These are phyloP conservation scores for Dryadomyces sulphureus DNA, from an alignment of 2,329 filamentous ascomycete species.

Conservation along the genomic window DNA sequence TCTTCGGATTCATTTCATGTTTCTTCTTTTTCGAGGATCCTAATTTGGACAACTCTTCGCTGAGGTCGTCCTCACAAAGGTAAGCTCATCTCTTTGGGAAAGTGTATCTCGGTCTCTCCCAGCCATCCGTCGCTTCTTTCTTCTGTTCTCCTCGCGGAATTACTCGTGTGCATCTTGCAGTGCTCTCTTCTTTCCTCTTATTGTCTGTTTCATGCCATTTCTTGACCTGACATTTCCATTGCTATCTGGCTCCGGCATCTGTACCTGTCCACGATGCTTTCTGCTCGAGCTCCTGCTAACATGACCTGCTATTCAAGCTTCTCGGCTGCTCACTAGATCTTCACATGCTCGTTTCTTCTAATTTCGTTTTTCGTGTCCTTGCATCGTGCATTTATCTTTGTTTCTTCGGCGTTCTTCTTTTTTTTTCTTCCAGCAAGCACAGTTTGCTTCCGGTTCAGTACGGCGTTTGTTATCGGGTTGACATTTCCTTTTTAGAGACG, in stretches of 20 bases:
- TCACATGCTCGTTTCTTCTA: background rate
- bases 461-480: background rate
- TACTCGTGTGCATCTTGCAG: too few relatives aligned
- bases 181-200: too few relatives aligned
- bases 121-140: background rate
- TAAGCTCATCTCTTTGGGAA: background rate
- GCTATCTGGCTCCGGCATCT: too few relatives aligned
- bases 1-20: background rate
- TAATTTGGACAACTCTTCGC: conserved; percentile 5
- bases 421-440: conserved; percentile 1
- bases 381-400: background rate
- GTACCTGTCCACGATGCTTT: background rate
- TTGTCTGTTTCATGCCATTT: background rate
- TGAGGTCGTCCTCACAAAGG: conserved; percentile 3
- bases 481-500: background rate
- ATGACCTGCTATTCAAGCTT: background rate
- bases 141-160: too few relatives aligned
- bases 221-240: background rate
- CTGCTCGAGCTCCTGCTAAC: background rate
- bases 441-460: background rate
- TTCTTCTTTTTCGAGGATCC: background rate
- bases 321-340: background rate
- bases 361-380: background rate
- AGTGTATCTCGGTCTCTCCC: background rate
- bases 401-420: background rate